A percentile compares a stretch with the other conserved stretches of the same genome.
Evolutionary conservation across 495 filamentous ascomycete species (phyloP).

Genomic region (Usnea hakonensis): DNA sequence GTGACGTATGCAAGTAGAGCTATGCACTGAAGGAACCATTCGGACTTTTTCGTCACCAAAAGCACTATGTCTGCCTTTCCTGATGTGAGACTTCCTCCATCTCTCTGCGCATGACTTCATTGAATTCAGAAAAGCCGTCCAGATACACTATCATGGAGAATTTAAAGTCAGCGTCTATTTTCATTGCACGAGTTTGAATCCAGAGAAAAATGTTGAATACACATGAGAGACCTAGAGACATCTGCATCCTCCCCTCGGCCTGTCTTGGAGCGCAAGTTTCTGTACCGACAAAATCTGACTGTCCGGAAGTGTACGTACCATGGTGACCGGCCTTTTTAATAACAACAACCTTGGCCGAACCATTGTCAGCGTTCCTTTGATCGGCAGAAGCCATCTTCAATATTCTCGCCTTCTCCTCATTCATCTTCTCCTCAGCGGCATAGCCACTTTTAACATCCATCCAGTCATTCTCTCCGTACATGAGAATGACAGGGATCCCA

Average conservation of each 20-base stretch:
- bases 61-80: conserved; percentile 28
- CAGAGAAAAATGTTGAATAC: background rate
- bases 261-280: background rate
- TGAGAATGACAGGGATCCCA: conserved; percentile 76
- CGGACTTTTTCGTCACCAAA: background rate
- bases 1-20: background rate
- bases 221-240: background rate
- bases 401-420: conserved; percentile 52
- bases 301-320: conserved; percentile 9
- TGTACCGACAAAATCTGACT: background rate
- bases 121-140: conserved; percentile 86
- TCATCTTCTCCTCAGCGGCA: conserved; percentile 71
- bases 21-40: background rate
- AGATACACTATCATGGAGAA: conserved; percentile 52
- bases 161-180: background rate
- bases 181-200: background rate
- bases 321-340: conserved; percentile 84
- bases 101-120: conserved; percentile 63
- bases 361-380: conserved; percentile 64
- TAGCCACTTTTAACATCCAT: conserved; percentile 89
- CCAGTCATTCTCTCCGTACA: conserved; percentile 98
- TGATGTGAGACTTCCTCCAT: conserved; percentile 61
- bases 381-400: conserved; percentile 54
- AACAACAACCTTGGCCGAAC: conserved; percentile 76
- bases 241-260: background rate